phyloP scores from a whole-genome alignment of 2,329 filamentous ascomycete genomes.

The Meredithiella fracta region DNA sequence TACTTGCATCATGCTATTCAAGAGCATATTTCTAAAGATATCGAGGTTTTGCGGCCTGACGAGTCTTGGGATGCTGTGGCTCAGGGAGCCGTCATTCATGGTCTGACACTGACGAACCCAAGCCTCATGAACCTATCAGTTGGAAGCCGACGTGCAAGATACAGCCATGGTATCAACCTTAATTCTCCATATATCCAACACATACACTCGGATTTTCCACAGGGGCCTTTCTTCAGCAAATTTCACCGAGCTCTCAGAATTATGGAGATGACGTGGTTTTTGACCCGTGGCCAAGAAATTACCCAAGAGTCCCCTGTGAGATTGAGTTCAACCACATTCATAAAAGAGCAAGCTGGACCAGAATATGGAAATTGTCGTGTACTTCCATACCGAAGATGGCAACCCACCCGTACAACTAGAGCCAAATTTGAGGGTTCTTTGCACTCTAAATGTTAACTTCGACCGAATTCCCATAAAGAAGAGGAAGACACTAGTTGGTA shows the following conservation, averaged over 20 bases:
- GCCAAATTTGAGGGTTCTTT: neutral
- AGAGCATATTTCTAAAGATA: constrained; percentile 21
- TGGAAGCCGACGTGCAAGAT: constrained; percentile 26
- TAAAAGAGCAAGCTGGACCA: neutral
- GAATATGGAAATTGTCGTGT: neutral
- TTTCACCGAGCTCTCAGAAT: neutral
- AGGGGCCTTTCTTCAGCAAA: neutral
- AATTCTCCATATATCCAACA: constrained; percentile 20
- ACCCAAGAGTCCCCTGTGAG: neutral
- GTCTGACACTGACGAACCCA: constrained; percentile 24
- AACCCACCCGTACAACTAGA: neutral
- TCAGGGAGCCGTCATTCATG: constrained; percentile 35
- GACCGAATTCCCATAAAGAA: neutral
- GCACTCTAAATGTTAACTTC: neutral
- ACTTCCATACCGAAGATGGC: neutral
- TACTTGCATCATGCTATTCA: constrained; percentile 28
- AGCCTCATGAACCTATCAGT: constrained; percentile 24
- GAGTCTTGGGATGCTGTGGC: constrained; percentile 35
- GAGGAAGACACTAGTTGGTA: neutral
- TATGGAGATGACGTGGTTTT: neutral
- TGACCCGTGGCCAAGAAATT: neutral
- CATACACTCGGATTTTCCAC: constrained; percentile 16
- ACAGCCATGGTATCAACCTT: constrained; percentile 28
- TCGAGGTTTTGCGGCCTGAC: constrained; percentile 31
- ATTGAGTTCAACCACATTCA: neutral